Percentiles rank a stretch among this genome's conserved stretches.
Conservation (phyloP, 257 asterid species). For the Cinchona pubescens region DNA sequence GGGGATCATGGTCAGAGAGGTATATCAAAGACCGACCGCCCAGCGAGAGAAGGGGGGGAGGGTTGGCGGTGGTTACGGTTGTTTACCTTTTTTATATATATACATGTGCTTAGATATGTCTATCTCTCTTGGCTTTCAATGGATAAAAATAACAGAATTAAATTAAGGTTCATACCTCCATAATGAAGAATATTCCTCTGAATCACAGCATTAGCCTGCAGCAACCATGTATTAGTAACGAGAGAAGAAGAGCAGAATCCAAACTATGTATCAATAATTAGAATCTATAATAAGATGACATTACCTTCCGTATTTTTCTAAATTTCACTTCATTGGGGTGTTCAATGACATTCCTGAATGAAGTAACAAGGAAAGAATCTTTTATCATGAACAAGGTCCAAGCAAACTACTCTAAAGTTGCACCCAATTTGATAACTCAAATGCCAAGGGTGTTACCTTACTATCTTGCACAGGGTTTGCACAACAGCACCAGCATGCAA, state of each 20-base stretch:
- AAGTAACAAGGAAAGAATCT: conserved; percentile 12
- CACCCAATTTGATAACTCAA: conserved; percentile 2
- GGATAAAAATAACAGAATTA: neutral
- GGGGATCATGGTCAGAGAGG: too few species aligned
- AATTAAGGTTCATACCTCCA: conserved; percentile 47
- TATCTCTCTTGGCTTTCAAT: neutral
- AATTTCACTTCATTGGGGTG: conserved; percentile 71
- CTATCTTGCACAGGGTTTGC: conserved; percentile 60
- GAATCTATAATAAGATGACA: neutral
- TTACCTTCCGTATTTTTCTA: conserved; percentile 79
- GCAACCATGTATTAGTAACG: conserved; percentile 16
- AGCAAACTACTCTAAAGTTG: neutral
- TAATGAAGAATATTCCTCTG: conserved; percentile 58
- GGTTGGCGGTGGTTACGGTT: neutral
- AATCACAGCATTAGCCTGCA: conserved; percentile 73
- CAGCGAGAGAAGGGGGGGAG: too few species aligned
- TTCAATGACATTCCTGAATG: conserved; percentile 74
- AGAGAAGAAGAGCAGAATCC: conserved; percentile 8
- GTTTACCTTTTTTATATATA: too few species aligned
- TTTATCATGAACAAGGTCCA: conserved; percentile 5
- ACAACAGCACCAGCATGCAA: conserved; percentile 39
- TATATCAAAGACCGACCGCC: too few species aligned
- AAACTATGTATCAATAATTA: neutral
- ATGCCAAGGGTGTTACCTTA: conserved; percentile 33
- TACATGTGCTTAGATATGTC: neutral